phyloP scores from a whole-genome alignment of 805 yeast species.

The Starmerella sp. region DNA sequence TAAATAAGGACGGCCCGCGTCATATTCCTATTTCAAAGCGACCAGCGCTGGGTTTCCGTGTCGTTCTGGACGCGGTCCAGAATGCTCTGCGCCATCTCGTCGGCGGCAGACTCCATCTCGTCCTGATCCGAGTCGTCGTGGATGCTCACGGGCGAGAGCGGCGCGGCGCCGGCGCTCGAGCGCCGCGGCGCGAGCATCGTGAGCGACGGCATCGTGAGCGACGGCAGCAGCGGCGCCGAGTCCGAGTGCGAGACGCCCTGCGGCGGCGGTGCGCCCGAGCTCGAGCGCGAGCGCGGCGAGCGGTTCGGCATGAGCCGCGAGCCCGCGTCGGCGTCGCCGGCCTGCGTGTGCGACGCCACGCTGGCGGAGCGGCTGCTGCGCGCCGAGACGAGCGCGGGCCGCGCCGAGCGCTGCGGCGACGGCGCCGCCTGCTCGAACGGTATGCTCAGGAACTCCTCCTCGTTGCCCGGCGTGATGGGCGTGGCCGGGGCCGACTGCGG shows the following conservation, averaged over 20 bases:
- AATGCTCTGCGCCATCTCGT: conserved; percentile 29
- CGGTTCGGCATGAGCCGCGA: not conserved
- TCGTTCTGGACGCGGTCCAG: conserved; percentile 24
- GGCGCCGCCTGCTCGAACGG: conserved; percentile 8
- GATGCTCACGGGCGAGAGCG: conserved; percentile 15
- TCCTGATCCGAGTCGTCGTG: conserved; percentile 5
- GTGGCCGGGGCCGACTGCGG: not conserved
- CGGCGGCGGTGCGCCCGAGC: conserved; percentile 1
- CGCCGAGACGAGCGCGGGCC: not conserved
- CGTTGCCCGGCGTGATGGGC: conserved; percentile 1
- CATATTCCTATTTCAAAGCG: conserved; percentile 17
- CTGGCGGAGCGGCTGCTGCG: conserved; percentile 5
- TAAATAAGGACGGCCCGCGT: conserved; percentile 4
- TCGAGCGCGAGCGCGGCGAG: conserved; percentile 5
- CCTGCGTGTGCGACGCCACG: conserved; percentile 1
- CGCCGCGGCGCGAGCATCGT: not conserved
- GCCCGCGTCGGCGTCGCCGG: conserved; percentile 6
- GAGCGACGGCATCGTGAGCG: not conserved
- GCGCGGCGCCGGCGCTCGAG: conserved; percentile 6
- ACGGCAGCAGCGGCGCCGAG: not conserved
- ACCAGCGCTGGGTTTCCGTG: conserved; percentile 22
- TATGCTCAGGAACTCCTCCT: conserved; percentile 2
- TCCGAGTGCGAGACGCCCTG: not conserved
- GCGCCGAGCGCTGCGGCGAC: conserved; percentile 3
- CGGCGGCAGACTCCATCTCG: conserved; percentile 24